Base-by-base conservation (phyloP, 176 grass and related monocot species). In the Raddia guianensis region DNA sequence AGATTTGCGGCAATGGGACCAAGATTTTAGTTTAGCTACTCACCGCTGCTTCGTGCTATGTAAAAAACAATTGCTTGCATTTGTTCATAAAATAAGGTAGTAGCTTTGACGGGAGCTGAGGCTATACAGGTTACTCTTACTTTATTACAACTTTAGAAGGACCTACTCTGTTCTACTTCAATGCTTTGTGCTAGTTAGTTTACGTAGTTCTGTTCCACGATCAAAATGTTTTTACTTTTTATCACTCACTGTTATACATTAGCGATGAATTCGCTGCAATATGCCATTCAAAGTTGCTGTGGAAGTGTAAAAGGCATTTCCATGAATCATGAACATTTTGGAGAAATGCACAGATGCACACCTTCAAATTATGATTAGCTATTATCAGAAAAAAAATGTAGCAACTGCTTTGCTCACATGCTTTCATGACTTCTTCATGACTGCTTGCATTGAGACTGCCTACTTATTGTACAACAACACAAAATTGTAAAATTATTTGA, bases 401-500 rank as follows among this genome's bases (percentile, higher is more conserved):
- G 67, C 21, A 62, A 42, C 8, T 8, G 54, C 37, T 79, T n/a
- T 56, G 55, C 52, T 8, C 15, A 75, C 21, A 82, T 63, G 72
- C 64, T 71, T 19, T 71, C 35, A 62, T 80, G 70, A 49, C 19
- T 89, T 62, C 40, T 80, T 50, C 40, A 54, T 18, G 50, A 47
- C 49, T 15, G 7, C 69, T 43, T 63, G 7, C 12, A 50, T 32
- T 44, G 49, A 44, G 67, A 20, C 59, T 60, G n/a, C n/a, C 66
- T 68, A 11, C 70, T 66, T 61, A 42, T 80, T 68, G 32, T 48
- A 67, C 46, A 85, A 16, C 65, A 13, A 66, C 13, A 78, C 33
- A 44, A 81, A 44, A 72, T 80, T 56, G 12, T 33, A 68, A 68
- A 77, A 84, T 12, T 48, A 20, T 56, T 1, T 56, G 63, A 72